Evolutionary conservation across 83 land plant genomes (phyloP), one percentile per base, ranked within the genome.

Genomic region (Picea abies): DNA sequence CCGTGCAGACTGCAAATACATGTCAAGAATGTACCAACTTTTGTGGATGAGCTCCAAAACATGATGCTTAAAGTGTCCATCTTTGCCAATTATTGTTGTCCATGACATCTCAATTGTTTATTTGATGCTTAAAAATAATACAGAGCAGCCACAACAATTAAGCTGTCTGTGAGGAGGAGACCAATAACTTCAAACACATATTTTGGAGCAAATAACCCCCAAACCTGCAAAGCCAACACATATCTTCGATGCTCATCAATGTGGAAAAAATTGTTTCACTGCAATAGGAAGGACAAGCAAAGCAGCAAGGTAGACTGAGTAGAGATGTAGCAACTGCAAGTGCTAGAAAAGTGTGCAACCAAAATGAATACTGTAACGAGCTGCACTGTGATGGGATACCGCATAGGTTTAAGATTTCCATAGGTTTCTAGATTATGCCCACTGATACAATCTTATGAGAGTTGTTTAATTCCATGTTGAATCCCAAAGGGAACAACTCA

Each of bases 201-300:
- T 78, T 97, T 97, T 14, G 99, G 99, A 68, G 99, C 99, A 85
- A 97, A 97, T 39, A 97, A 85, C 4, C 99, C 99, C 99, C 99
- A 95, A 11, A 97, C 99, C 98, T 95, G 94, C 84, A 92, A 87
- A 78, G 26, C 23, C 35, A 41, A 69, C 39, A 71, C 63, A 15
- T 7, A 86, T 25, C 1, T 85, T 71, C 20, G 60, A 75, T 14
- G 61, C 29, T 29, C 44, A 80, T 80, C 44, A 19, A 60, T 20
- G 15, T 12, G 25, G 47, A 14, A 2, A 76, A 22, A 76, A 56
- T 16, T 26, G 35, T 47, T 8, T 12, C 41, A 15, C 70, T 20
- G 56, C 29, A 76, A 63, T 56, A 22, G 19, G 19, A 26, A 68
- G 80, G 56, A 61, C 62, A 82, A 75, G 15, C 20, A 60, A 12